Evolutionary conservation across 139 green algal genomes (phyloP).

Genomic region (Volvox africanus): DNA sequence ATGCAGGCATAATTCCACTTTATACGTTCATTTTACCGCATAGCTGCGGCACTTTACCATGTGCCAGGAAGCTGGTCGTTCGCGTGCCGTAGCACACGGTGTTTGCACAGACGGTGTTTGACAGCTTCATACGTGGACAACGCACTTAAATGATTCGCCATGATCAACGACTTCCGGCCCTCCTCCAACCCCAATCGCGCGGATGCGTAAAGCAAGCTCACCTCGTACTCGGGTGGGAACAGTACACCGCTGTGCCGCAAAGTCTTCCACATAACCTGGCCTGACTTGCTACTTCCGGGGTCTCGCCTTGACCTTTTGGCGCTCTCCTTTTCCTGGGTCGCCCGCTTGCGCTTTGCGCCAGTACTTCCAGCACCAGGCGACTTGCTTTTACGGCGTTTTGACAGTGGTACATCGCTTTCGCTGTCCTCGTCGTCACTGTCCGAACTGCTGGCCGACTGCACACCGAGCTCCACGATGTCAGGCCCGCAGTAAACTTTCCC

Average conservation of each 20-base stretch:
- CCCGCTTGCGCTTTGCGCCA: conserved; percentile 31
- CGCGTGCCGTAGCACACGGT: too few relatives aligned
- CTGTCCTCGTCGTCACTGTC: conserved; percentile 33
- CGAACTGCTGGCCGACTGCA: conserved; percentile 35
- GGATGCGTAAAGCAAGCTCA: background rate
- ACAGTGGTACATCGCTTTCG: conserved; percentile 17
- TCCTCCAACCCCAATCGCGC: background rate
- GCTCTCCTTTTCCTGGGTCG: background rate
- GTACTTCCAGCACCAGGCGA: conserved; percentile 2
- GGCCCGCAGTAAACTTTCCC: background rate
- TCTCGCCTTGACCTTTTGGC: conserved; percentile 31
- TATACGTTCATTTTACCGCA: too few relatives aligned
- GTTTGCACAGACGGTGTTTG: too few relatives aligned
- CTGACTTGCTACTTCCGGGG: conserved; percentile 29
- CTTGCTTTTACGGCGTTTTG: conserved; percentile 19
- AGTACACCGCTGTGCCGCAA: conserved; percentile 94
- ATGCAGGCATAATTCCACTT: too few relatives aligned
- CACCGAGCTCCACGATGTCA: background rate
- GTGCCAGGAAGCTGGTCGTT: too few relatives aligned
- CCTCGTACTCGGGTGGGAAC: conserved; percentile 89
- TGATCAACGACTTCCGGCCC: too few relatives aligned
- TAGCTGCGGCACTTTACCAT: too few relatives aligned
- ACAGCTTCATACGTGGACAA: too few relatives aligned
- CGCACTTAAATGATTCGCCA: too few relatives aligned
- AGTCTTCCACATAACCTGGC: conserved; percentile 86